Percentiles rank a stretch among this genome's conserved stretches.
phyloP scores from a whole-genome alignment of 768 basidiomycete genomes.

The Kwoniella sp. region DNA sequence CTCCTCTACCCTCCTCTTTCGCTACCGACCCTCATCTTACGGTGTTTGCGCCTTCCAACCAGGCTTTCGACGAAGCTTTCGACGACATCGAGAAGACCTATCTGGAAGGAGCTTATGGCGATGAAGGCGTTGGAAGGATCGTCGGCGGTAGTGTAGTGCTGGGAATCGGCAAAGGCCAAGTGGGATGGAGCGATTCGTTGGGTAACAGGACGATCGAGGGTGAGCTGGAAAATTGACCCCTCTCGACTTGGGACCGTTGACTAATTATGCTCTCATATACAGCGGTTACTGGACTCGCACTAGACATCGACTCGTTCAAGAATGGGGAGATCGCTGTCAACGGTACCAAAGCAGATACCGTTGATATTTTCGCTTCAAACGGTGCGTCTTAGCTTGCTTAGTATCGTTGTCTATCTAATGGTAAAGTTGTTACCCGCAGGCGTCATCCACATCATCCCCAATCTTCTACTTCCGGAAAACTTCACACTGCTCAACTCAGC shows the following conservation, averaged over 20 bases:
- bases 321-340: constrained; percentile 58
- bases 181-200: constrained; percentile 57
- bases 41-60: constrained; percentile 81
- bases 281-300: constrained; percentile 30
- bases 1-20: constrained; percentile 61
- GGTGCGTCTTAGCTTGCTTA: constrained; percentile 53
- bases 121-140: constrained; percentile 75
- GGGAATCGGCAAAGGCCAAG: constrained; percentile 37
- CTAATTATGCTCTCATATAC: neutral
- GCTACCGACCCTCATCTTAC: constrained; percentile 69
- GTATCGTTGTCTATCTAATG: neutral
- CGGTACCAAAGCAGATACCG: constrained; percentile 61
- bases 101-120: constrained; percentile 82
- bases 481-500: constrained; percentile 76
- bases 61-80: constrained; percentile 73
- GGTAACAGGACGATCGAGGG: constrained; percentile 21
- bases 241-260: neutral
- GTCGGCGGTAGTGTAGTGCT: constrained; percentile 60
- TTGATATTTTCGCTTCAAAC: constrained; percentile 89
- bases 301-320: constrained; percentile 59
- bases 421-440: constrained; percentile 54
- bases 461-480: constrained; percentile 74
- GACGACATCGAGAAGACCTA: constrained; percentile 79
- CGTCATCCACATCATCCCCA: constrained; percentile 84
- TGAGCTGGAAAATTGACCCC: constrained; percentile 6